These are phyloP conservation scores for Gaertneriomyces sp. DNA, from an alignment of 192 early-diverging fungal genomes.

Conservation along the genomic window DNA sequence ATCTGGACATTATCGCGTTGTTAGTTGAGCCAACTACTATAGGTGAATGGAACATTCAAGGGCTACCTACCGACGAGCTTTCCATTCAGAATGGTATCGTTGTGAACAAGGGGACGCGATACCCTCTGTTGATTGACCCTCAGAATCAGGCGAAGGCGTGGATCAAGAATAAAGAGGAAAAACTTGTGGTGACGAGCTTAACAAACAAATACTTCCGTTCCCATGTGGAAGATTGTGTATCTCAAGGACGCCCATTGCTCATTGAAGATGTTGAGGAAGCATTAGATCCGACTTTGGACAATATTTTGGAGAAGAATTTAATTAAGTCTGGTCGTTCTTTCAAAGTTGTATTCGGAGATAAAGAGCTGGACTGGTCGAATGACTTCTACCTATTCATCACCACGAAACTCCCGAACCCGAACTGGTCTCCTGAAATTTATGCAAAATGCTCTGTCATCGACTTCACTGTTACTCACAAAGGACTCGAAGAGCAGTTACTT, in stretches of 20 bases:
- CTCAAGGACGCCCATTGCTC: slow-evolving; percentile 54
- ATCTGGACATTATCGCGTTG: slow-evolving; percentile 57
- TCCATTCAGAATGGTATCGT: slow-evolving; percentile 65
- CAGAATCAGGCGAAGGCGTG: slow-evolving; percentile 62
- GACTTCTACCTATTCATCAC: slow-evolving; percentile 62
- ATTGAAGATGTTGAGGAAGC: slow-evolving; percentile 67
- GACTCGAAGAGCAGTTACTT: slow-evolving; percentile 62
- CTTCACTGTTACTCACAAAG: slow-evolving; percentile 61
- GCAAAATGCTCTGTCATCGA: slow-evolving; percentile 64
- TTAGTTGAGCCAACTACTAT: slow-evolving; percentile 60
- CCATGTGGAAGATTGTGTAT: slow-evolving; percentile 59
- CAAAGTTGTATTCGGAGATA: slow-evolving; percentile 64
- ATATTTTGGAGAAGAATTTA: slow-evolving; percentile 62
- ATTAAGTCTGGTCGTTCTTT: slow-evolving; percentile 56
- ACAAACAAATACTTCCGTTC: slow-evolving; percentile 61
- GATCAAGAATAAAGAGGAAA: slow-evolving; percentile 67
- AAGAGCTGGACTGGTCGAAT: slow-evolving; percentile 57
- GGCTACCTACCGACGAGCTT: slow-evolving; percentile 62
- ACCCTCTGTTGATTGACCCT: slow-evolving; percentile 62
- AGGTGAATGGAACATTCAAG: slow-evolving; percentile 68
- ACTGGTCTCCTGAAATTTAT: slow-evolving; percentile 64
- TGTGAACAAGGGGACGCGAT: slow-evolving; percentile 57
- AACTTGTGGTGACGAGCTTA: slow-evolving; percentile 53
- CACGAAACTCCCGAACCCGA: slow-evolving; percentile 63
- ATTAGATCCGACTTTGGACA: slow-evolving; percentile 62